Conservation (phyloP, 1,139 yeast genomes). For the Diutina neorugosa region DNA sequence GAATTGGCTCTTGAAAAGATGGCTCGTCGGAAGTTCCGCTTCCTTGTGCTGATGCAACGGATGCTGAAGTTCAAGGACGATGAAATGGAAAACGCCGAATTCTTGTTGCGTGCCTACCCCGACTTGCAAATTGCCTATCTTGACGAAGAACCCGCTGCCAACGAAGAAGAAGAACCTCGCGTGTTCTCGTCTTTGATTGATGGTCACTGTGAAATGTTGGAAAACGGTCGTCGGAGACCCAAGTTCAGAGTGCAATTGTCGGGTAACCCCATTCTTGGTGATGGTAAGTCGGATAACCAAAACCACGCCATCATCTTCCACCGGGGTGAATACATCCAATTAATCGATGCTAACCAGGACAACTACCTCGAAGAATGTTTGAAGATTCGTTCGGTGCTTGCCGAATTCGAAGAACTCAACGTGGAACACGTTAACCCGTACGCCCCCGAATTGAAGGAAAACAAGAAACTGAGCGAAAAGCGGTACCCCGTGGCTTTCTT, state of each 20-base stretch:
- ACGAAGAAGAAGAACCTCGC: conserved; percentile 97
- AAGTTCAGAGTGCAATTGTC: conserved; percentile 95
- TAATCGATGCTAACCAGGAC: conserved; percentile 98
- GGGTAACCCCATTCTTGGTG: conserved; percentile 98
- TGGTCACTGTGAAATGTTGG: conserved; percentile 87
- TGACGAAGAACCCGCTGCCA: conserved; percentile 83
- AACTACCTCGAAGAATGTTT: conserved; percentile 96
- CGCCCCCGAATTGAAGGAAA: conserved; percentile 42
- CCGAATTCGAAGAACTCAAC: conserved; percentile 94
- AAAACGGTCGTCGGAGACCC: conserved; percentile 97
- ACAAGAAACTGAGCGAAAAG: conserved; percentile 17
- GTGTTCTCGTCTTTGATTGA: conserved; percentile 93
- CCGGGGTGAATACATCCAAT: conserved; percentile 97
- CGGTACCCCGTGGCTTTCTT: conserved; percentile 87
- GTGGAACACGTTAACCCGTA: conserved; percentile 78
- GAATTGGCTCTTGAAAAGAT: conserved; percentile 95
- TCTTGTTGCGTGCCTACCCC: conserved; percentile 95
- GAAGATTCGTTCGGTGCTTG: conserved; percentile 92
- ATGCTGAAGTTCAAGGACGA: conserved; percentile 93
- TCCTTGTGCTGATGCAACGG: conserved; percentile 97
- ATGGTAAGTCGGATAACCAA: conserved; percentile 98
- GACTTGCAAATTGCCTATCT: conserved; percentile 96
- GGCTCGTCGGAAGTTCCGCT: conserved; percentile 99
- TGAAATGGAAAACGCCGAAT: conserved; percentile 96
- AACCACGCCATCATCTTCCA: conserved; percentile 93